phyloP scores from a whole-genome alignment of 371 early-diverging fungal species.

The Phascolomyces articulosus region DNA sequence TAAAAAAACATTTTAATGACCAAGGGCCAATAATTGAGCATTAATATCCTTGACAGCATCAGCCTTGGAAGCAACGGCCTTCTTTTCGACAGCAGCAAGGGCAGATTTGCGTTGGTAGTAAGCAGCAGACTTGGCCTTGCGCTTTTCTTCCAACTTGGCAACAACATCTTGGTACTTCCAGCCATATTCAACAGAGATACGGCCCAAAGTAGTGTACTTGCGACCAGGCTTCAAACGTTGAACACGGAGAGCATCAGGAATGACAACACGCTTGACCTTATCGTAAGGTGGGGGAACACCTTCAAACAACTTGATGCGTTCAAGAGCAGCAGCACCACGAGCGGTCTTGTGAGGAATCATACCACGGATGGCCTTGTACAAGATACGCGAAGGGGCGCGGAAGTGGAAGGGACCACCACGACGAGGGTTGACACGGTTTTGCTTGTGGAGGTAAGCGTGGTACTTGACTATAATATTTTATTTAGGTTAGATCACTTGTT shows the following conservation, averaged over 20 bases:
- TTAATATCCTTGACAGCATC: constrained; percentile 47
- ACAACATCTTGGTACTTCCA: constrained; percentile 99
- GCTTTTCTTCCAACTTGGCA: constrained; percentile 93
- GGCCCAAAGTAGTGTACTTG: constrained; percentile 94
- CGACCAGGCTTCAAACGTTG: constrained; percentile 95
- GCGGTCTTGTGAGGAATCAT: constrained; percentile 99
- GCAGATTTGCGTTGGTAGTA: constrained; percentile 87
- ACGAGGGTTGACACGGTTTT: constrained; percentile 96
- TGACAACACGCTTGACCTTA: constrained; percentile 93
- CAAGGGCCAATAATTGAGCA: constrained; percentile 38
- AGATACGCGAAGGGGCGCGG: constrained; percentile 98
- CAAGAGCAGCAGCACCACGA: constrained; percentile 96
- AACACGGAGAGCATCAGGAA: constrained; percentile 96
- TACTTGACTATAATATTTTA: constrained; percentile 75
- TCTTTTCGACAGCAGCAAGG: constrained; percentile 39
- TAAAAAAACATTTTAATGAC: constrained; percentile 24
- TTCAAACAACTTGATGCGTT: constrained; percentile 98
- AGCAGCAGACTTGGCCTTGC: constrained; percentile 90
- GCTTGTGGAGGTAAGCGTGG: constrained; percentile 98
- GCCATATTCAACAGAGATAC: constrained; percentile 95
- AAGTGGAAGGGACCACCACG: constrained; percentile 98
- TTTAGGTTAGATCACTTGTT: not conserved
- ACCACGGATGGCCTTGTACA: constrained; percentile 96
- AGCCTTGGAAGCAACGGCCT: constrained; percentile 47
- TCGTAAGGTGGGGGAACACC: constrained; percentile 98